Evolutionary conservation across 345 rosid species (phyloP).

Genomic region (Sonneratia caseolaris): DNA sequence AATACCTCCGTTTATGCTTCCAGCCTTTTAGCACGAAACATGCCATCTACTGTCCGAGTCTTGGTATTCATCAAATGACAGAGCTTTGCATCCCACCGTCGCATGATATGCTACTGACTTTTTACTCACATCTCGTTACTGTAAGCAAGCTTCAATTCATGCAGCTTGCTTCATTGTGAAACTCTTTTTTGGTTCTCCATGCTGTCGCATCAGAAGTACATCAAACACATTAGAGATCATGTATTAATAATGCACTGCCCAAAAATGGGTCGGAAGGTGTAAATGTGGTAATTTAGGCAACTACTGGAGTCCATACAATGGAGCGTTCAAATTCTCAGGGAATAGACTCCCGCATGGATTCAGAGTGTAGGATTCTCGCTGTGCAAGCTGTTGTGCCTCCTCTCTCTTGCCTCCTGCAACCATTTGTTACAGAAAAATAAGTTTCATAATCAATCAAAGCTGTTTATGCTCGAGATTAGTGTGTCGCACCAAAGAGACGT

Average conservation of each 20-base stretch:
- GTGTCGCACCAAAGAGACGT: neutral
- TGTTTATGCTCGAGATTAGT: neutral
- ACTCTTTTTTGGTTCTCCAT: neutral
- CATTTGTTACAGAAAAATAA: neutral
- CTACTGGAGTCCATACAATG: conserved; percentile 74
- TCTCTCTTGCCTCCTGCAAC: conserved; percentile 42
- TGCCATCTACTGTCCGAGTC: no score
- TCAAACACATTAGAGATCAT: neutral
- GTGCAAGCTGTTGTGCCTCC: conserved; percentile 36
- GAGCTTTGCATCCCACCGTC: no score
- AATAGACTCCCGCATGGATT: conserved; percentile 55
- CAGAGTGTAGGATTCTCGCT: conserved; percentile 51
- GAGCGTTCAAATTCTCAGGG: conserved; percentile 37
- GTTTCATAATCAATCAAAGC: no score
- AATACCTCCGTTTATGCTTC: no score
- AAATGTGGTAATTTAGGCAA: no score
- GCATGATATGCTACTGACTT: neutral
- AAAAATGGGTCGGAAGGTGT: no score
- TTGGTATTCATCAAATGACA: no score
- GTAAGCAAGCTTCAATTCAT: neutral
- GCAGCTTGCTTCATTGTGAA: neutral
- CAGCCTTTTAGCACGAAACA: no score
- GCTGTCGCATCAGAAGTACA: neutral
- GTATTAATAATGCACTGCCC: no score
- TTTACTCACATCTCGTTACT: neutral